phyloP scores from a whole-genome alignment of 192 early-diverging fungal species.

The Entophlyctis luteolus region DNA sequence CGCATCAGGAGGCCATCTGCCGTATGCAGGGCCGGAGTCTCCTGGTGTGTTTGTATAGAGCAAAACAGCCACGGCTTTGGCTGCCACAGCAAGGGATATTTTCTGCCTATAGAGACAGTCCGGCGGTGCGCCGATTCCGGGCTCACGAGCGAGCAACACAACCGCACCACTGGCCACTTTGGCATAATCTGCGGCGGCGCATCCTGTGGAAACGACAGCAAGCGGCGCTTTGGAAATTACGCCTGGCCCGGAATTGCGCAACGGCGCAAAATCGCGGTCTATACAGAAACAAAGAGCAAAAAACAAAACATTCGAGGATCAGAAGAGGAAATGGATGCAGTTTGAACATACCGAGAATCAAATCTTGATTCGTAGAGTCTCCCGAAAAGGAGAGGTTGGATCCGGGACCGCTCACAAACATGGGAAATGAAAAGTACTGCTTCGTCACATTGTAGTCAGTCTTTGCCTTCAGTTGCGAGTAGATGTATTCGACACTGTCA shows the following conservation, averaged over 20 bases:
- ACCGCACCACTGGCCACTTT: constrained; percentile 1
- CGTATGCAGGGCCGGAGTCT: background rate
- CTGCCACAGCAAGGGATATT: constrained; percentile 15
- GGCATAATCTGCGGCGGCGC: constrained; percentile 14
- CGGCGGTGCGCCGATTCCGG: background rate
- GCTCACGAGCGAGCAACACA: constrained; percentile 15
- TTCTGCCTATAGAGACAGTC: constrained; percentile 26
- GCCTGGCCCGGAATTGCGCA: constrained; percentile 12
- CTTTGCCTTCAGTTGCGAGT: constrained; percentile 1
- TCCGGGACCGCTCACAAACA: constrained; percentile 11
- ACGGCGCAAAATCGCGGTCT: constrained; percentile 10
- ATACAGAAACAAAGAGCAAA: background rate
- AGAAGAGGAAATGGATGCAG: background rate
- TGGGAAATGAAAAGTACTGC: constrained; percentile 23
- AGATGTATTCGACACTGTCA: constrained; percentile 27
- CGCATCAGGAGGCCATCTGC: constrained; percentile 2
- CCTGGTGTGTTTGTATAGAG: constrained; percentile 20
- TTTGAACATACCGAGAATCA: background rate
- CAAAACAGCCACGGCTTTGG: constrained; percentile 27
- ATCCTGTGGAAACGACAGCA: constrained; percentile 5
- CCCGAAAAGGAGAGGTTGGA: background rate
- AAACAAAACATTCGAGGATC: background rate
- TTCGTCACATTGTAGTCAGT: constrained; percentile 24
- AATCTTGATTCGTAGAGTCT: background rate
- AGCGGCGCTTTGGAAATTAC: background rate